phyloP scores from a whole-genome alignment of 306 rosid species.

The Potentilla sterilis region DNA sequence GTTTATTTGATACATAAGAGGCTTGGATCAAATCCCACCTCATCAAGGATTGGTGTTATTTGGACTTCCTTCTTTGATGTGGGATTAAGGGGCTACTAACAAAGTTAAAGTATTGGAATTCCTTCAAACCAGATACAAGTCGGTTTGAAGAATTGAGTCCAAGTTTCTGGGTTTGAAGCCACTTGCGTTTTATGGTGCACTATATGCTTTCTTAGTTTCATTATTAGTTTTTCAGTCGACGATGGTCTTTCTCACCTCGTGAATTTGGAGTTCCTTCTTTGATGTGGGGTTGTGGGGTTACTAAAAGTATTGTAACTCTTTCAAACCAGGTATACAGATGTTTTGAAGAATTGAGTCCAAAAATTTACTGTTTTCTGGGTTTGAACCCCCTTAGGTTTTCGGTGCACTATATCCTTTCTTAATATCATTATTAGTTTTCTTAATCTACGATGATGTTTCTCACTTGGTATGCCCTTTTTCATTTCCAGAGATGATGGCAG shows the following conservation, averaged over 20 bases:
- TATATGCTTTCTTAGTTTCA: background rate
- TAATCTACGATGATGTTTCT: constrained; percentile 15
- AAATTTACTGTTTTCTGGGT: background rate
- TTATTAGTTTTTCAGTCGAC: constrained; percentile 12
- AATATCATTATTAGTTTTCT: constrained; percentile 10
- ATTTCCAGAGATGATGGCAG: constrained; percentile 73
- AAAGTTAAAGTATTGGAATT: background rate
- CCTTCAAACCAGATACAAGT: background rate
- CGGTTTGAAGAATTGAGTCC: background rate
- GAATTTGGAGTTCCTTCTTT: background rate
- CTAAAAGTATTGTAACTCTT: background rate
- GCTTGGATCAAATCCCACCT: background rate
- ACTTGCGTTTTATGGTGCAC: constrained; percentile 2
- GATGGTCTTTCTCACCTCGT: constrained; percentile 16
- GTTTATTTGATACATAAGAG: too few relatives aligned
- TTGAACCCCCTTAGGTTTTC: constrained; percentile 8
- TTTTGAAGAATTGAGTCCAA: background rate
- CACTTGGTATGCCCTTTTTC: background rate
- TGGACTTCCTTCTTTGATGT: background rate
- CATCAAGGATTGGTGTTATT: background rate
- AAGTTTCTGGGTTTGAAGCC: background rate
- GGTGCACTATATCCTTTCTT: background rate
- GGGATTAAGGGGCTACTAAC: background rate
- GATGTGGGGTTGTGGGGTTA: background rate
- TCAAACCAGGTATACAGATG: background rate